Base-by-base conservation (phyloP, 2,329 filamentous ascomycete genomes). In the Paraconiothyrium sp. region DNA sequence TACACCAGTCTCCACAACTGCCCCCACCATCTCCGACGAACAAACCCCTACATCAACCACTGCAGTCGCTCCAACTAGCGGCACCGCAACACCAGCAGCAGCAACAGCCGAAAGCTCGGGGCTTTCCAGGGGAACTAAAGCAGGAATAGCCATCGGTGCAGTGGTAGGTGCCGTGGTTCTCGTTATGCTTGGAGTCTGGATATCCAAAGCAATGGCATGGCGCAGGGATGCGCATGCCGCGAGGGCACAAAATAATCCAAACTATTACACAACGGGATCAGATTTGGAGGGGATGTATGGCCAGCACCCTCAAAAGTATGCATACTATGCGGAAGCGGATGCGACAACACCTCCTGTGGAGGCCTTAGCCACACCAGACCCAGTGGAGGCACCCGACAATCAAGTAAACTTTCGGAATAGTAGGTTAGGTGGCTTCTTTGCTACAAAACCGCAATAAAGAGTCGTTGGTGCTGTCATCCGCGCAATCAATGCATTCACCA, bases 141-240 rank as follows among this genome's bases (percentile, higher is more conserved):
- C 43, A 24, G 43, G 43, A 24, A 46, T 46, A 46, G 43, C 43
- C 9, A 46, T 46, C 20, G 43, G 43, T 46, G 43, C 43, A 46
- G 43, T 46, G 10, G 7, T 46, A 20, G 43, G 43, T 11, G 43
- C 43, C 20, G 43, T 46, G 2, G 4, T 48, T 3, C 24, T 48
- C 24, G 46, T 48, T 32, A 22, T 22, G 24, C 24, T 48, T 32
- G 46, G 46, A 9, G 20, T 48, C 24, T 48, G 46, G 46, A 32
- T 48, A 30, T 48, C 46, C 5, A 48, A 48, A 48, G 46, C 24
- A 30, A 48, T 48, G 46, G 46, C 46, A 48, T 48, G 46, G 46
- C 46, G 46, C 46, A 48, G 14, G 8, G 46, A 48, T 32, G 46
- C 24, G 13, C 13, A 48, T 30, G 46, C 46, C n/a, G 46, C 46